Evolutionary conservation across 495 filamentous ascomycete species (phyloP), one percentile per base, ranked within the genome.

Genomic region (Penicillium lividum): DNA sequence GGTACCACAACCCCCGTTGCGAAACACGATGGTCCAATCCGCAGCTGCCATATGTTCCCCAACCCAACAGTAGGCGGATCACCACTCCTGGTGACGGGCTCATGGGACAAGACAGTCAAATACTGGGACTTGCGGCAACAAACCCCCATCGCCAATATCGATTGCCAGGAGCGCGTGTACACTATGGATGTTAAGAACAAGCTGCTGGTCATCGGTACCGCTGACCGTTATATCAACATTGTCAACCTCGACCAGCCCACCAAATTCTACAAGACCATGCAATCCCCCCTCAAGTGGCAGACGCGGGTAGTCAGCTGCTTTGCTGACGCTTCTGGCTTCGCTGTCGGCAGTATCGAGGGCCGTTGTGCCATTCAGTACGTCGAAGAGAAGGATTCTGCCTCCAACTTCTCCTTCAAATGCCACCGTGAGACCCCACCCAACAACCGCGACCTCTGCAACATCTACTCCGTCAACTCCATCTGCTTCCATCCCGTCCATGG

Each of bases 91-190:
- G 86, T 93, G 27, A 94, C 93, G 2, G 93, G 93, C 36, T 92
- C 89, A 3, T 98, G 93, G 93, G 93, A 98, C 76, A 95, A 94
- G 78, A 94, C 86, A 2, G 77, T 98, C 72, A 96, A 94, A 71
- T 96, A 93, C 76, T 98, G 93, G 93, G 93, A 98, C 70, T 71
- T 96, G 49, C 86, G 92, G 16, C 79, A 83, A 59, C 72, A 77
- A 36, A 79, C 71, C 11, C 83, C 91, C 10, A 84, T 89, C 49
- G 89, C 81, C 6, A 76, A 76, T 7, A 62, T 97, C 4, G 73
- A 83, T 22, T 87, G 86, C 59, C 86, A 88, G 58, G 91, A 97
- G 62, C 86, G 92, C 50, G 82, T 96, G 46, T 97, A 96, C 77
- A 83, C 85, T 31, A 89, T 97, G 83, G 92, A 96, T 71, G 86